Conservation (phyloP, 345 rosid genomes). For the Eucalyptus urophylla region DNA sequence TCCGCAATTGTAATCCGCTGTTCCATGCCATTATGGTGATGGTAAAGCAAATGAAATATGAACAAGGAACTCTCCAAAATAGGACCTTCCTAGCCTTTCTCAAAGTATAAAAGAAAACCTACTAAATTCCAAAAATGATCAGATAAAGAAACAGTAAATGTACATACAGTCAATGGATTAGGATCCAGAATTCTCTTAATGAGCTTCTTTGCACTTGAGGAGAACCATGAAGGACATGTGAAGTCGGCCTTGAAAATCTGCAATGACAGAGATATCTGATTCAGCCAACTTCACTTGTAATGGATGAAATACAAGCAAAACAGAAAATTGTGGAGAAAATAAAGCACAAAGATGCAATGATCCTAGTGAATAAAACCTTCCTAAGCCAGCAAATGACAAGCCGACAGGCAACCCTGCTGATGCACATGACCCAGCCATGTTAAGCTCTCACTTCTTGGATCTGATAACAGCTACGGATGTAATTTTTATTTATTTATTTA, state of each 20-base stretch:
- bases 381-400: background rate
- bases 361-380: background rate
- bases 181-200: slow-evolving; percentile 91
- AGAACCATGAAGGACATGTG: slow-evolving; percentile 93
- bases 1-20: slow-evolving; percentile 84
- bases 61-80: background rate
- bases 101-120: background rate
- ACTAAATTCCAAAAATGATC: background rate
- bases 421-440: background rate
- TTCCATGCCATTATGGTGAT: slow-evolving; percentile 11
- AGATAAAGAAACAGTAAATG: background rate
- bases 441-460: background rate
- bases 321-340: background rate
- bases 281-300: background rate
- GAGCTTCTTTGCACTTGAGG: slow-evolving; percentile 85
- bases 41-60: background rate
- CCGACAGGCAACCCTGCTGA: background rate
- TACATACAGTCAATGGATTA: slow-evolving; percentile 64
- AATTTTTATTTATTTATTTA: background rate
- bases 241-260: slow-evolving; percentile 94
- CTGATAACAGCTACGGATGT: background rate
- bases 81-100: background rate
- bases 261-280: slow-evolving; percentile 1
- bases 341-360: background rate
- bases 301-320: background rate